Base-by-base conservation (phyloP, 805 yeast species). In the Metschnikowia reukaufii region DNA sequence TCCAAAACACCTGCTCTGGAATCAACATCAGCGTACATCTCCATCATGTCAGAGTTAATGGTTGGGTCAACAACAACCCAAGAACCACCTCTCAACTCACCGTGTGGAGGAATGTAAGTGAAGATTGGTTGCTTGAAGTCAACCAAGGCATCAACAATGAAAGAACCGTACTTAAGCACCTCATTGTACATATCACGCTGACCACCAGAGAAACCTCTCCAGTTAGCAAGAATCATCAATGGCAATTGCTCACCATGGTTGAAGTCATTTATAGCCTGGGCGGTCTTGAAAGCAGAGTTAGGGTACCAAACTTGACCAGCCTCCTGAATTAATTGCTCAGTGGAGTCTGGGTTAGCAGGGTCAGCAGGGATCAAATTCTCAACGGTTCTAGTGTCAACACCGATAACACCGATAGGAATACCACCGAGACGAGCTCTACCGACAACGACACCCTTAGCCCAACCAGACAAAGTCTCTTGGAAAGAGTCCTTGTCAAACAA, bases 181-280 rank as follows among this genome's bases (percentile, higher is more conserved):
- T 94, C 99, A 63, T 91, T 89, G 79, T 86, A 95, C 99, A 94
- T 94, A 71, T 94, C 99, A 67, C 97, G 88, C 78, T 94, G 99
- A 68, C 99, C 99, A 77, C 99, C 99, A 57, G 97, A 89, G 83
- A 94, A 94, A 63, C 99, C 99, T 83, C 99, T 88, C 99, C 99
- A 94, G 81, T 94, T 94, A 50, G 99, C 99, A 59, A 94, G 75
- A 57, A 94, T 89, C 96, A 94, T 88, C 69, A 94, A 78, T 54
- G 99, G 99, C 64, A 94, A 79, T 71, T 91, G 92, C 72, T 94
- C 99, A 78, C 99, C 99, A 65, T 89, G 76, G 78, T 94, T 94
- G 82, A 94, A 94, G 67, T 94, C 99, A 56, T 85, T 86, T 61
- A 94, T 92, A 18, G 99, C 98, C 75, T 94, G 99, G 3, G 99